Evolutionary conservation across 495 filamentous ascomycete species (phyloP).

Genomic region (Hypoxylon rickii): DNA sequence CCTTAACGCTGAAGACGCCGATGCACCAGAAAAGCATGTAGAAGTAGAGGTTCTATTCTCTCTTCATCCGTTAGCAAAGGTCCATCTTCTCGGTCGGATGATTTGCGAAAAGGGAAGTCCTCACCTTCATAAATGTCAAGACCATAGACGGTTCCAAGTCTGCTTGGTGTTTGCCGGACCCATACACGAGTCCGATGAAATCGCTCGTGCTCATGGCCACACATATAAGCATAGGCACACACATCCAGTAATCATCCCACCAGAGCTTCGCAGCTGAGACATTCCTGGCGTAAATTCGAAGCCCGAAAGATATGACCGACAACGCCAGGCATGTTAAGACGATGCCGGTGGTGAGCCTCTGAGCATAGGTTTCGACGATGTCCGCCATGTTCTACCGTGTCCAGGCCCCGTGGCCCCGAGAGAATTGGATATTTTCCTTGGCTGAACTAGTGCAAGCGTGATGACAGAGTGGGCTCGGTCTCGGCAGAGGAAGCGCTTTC

Average conservation of each 20-base stretch:
- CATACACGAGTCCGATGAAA: slow-evolving; percentile 27
- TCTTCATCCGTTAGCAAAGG: slow-evolving; percentile 1
- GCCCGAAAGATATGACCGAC: slow-evolving; percentile 26
- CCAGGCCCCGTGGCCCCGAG: neutral
- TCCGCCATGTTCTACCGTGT: slow-evolving; percentile 8
- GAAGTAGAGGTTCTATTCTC: slow-evolving; percentile 43
- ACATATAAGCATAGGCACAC: slow-evolving; percentile 43
- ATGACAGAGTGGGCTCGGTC: no score
- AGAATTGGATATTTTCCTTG: neutral
- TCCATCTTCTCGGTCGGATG: neutral
- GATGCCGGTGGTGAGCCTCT: slow-evolving; percentile 31
- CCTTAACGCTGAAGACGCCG: slow-evolving; percentile 39
- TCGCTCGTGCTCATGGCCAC: slow-evolving; percentile 27
- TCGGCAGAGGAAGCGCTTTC: no score
- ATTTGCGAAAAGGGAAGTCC: slow-evolving; percentile 17
- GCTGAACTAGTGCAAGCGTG: slow-evolving; percentile 2
- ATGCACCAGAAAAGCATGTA: slow-evolving; percentile 48
- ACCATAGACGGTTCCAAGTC: slow-evolving; percentile 28
- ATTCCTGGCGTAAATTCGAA: slow-evolving; percentile 27
- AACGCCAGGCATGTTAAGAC: slow-evolving; percentile 27
- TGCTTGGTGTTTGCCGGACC: slow-evolving; percentile 22
- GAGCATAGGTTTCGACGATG: slow-evolving; percentile 7
- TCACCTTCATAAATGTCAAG: slow-evolving; percentile 26
- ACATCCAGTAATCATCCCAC: slow-evolving; percentile 51
- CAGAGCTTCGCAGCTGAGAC: slow-evolving; percentile 40